Evolutionary conservation across 352 stramenopile genomes (phyloP), one percentile per base, ranked within the genome.

Genomic region (Phytophthora sp.): DNA sequence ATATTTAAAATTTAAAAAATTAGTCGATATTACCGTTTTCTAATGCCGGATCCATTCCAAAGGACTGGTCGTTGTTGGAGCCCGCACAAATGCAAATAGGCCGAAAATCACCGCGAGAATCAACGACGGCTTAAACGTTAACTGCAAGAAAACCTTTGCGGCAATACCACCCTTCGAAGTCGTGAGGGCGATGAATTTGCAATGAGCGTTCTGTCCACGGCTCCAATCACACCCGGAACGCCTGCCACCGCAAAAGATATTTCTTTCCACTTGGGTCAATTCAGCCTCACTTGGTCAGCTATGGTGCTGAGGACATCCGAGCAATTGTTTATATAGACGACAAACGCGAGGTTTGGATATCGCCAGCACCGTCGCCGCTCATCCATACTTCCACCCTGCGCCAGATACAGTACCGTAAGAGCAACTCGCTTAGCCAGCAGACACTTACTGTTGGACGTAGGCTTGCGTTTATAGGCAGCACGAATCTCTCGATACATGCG

Each of bases 321-420:
- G 8, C 13, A 45, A 2, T 73, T 44, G 27, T 63, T 64, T 12
- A 68, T 73, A 41, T 73, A 73, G 16, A 59, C 38, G 7, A 64
- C 30, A n/a, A n/a, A n/a, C n/a, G n/a, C n/a, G n/a, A n/a, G n/a
- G n/a, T n/a, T 16, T 45, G 15, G 57, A 61, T 13, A 73, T 67
- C 2, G 49, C 63, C 29, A 72, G 30, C 23, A 55, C 27, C 2
- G 45, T 45, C 7, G 57, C 50, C 27, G 64, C 13, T 46, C 1
- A 24, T 72, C 64, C 18, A 67, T 60, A 15, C 51, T 65, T 2
- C 56, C 62, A 0, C 53, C 41, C 29, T 61, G 27, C 1, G 41
- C 53, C n/a, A n/a, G n/a, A n/a, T n/a, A n/a, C n/a, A n/a, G n/a
- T n/a, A n/a, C n/a, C n/a, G n/a, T n/a, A n/a, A n/a, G n/a, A n/a